Evolutionary conservation across 2,329 filamentous ascomycete species (phyloP), one percentile per base, ranked within the genome.

Genomic region (Calonectria crousiana): DNA sequence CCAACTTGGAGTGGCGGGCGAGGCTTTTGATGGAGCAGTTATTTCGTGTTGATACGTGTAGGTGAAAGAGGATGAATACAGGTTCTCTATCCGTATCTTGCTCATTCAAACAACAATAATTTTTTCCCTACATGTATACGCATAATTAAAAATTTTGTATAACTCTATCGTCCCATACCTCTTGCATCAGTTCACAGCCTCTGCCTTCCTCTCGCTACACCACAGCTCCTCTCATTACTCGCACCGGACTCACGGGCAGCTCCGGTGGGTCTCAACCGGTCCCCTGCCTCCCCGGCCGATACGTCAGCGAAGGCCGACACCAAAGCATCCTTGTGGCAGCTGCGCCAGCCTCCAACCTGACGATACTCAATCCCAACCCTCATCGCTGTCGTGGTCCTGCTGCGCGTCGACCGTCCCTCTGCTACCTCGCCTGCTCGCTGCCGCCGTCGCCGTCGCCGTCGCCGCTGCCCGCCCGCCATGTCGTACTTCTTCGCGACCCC

Each of bases 401-500:
- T 62, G 49, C 58, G 64, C 67, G 58, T 44, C 51, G 36, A 58
- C 41, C 65, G 67, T 68, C 34, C 20, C 41, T 52, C 58, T 65
- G 56, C 60, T 28, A 38, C 58, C 51, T 69, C 41, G 30, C 58
- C 53, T 20, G 34, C 56, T 6, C 36, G 23, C 34, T 47, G 41
- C 10, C n/a, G 34, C 47, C 65, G 41, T 6, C 28, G 30, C 11
- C 58, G 38, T 23, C 60, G 47, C 23, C 44, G 44, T 5, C 44
- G 44, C 44, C n/a, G 41, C 44, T 34, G 34, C 23, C 38, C 71
- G 74, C 77, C 80, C 81, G 85, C 78, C 80, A 98, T 98, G 97
- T 97, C 97, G 80, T 98, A 98, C 88, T 97, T 98, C 89, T 99
- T 98, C 89, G 96, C 96, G 80, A 98, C 96, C 74, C 97, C 97